These are phyloP conservation scores for Candida sphagnicola DNA, from an alignment of 805 yeast species.

Conservation along the genomic window DNA sequence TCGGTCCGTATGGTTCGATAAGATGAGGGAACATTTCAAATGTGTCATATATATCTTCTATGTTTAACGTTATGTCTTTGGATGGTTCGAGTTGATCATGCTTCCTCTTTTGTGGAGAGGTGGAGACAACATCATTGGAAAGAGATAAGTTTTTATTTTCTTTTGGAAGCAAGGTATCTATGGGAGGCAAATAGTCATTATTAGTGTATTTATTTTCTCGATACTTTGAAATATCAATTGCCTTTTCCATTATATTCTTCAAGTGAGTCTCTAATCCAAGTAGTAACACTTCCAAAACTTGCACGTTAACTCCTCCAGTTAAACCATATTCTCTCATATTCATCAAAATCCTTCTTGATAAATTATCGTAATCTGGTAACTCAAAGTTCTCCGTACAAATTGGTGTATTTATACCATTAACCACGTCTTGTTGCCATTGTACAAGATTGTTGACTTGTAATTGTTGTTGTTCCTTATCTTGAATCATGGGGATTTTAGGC, in stretches of 20 bases:
- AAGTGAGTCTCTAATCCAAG: slow-evolving; percentile 83
- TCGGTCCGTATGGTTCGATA: slow-evolving; percentile 64
- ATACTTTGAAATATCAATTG: slow-evolving; percentile 67
- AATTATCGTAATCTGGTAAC: slow-evolving; percentile 71
- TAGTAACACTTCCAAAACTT: slow-evolving; percentile 69
- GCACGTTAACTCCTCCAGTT: slow-evolving; percentile 73
- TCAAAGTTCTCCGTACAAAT: slow-evolving; percentile 74
- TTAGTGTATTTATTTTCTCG: slow-evolving; percentile 45
- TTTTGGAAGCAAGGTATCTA: slow-evolving; percentile 2
- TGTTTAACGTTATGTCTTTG: slow-evolving; percentile 43
- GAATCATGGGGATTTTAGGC: slow-evolving; percentile 81
- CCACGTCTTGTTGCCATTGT: slow-evolving; percentile 90
- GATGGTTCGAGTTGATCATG: slow-evolving; percentile 10
- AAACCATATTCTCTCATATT: slow-evolving; percentile 88
- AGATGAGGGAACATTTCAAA: slow-evolving; percentile 62
- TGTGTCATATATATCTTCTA: slow-evolving; percentile 66
- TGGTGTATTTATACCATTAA: slow-evolving; percentile 80
- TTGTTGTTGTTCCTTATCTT: slow-evolving; percentile 43
- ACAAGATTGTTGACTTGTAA: slow-evolving; percentile 49
- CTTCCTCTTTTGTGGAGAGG: slow-evolving; percentile 15
- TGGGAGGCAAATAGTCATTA: slow-evolving; percentile 27
- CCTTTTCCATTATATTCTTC: slow-evolving; percentile 66
- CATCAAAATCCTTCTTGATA: slow-evolving; percentile 70
- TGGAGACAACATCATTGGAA: slow-evolving; percentile 10
- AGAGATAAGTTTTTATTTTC: slow-evolving; percentile 2